Conservation (phyloP, 768 basidiomycete species). For the Trametopsis cervina region DNA sequence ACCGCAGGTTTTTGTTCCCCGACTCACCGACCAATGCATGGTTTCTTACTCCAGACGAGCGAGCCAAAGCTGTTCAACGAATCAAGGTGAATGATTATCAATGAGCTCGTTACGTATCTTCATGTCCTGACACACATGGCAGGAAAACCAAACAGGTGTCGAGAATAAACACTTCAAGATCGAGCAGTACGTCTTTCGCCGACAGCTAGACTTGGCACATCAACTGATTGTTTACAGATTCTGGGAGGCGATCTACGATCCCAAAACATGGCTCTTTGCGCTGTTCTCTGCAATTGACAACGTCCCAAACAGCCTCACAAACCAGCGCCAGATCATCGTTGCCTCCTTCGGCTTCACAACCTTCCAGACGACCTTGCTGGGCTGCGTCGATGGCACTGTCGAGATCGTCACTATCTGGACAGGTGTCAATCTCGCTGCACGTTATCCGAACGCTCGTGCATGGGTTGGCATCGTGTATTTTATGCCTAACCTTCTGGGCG, state of each 20-base stretch:
- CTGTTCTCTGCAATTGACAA: constrained; percentile 56
- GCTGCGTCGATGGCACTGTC: constrained; percentile 57
- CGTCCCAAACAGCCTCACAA: constrained; percentile 60
- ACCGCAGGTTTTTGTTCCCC: constrained; percentile 63
- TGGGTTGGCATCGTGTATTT: constrained; percentile 56
- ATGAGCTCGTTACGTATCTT: not conserved
- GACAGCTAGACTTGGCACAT: too few species aligned
- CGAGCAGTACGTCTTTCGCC: constrained; percentile 59
- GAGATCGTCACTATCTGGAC: constrained; percentile 67
- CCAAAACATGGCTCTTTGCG: constrained; percentile 75
- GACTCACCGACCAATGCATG: constrained; percentile 70
- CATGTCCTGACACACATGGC: not conserved
- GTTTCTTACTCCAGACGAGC: constrained; percentile 66
- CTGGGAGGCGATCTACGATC: constrained; percentile 59
- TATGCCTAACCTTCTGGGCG: constrained; percentile 58
- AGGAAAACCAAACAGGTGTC: constrained; percentile 75
- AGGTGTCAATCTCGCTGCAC: constrained; percentile 52
- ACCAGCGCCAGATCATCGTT: constrained; percentile 60
- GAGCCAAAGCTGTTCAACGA: constrained; percentile 52
- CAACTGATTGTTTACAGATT: constrained; percentile 47
- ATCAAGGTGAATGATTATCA: constrained; percentile 42
- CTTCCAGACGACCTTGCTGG: constrained; percentile 63
- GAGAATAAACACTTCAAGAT: constrained; percentile 80
- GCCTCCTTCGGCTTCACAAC: constrained; percentile 57
- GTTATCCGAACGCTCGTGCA: constrained; percentile 51